Base-by-base conservation (phyloP, 805 yeast species). In the Brettanomyces bruxellensis region DNA sequence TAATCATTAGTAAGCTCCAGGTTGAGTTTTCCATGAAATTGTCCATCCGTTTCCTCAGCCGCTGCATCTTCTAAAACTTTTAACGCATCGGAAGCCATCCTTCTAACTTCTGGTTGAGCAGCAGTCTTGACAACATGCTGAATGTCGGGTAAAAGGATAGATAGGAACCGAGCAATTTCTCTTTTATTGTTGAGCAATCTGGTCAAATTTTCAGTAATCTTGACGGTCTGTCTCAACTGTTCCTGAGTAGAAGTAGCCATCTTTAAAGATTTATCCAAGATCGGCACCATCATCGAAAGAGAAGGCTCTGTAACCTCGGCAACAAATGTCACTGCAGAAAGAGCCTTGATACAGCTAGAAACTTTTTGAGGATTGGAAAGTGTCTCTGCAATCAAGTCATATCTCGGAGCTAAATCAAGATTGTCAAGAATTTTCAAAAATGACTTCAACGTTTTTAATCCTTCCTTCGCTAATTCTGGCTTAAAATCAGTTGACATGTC, bases 281-380 rank as follows among this genome's bases (percentile, higher is more conserved):
- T 90, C 41, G 99, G 99, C 41, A 87, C 97, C 59, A 91, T 73
- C 47, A 91, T 69, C 7, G 98, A 78, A 56, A 91, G 73, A 4
- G 95, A 95, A 4, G 98, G 95, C 70, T 90, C 98, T 13, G 97
- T 93, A 52, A 91, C 99, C 70, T 93, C 99, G 41, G 99, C 96
- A 43, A 91, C 98, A 65, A 91, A 91, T 0, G 99, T 93, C 46
- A 91, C 97, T 38, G 95, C 85, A 3, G 96, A 84, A 52, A 91
- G 75, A 40, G 91, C 79, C 67, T 84, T 86, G 65, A 91, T 86
- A 67, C 96, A 89, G 49, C 78, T 83, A 47, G 96, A 86, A 43
- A 91, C 95, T 61, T 86, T 85, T 53, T 74, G 73, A 47, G 98
- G 98, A 61, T 91, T 86, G 41, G 95, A 89, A 65, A 93, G 75